Evolutionary conservation across 495 filamentous ascomycete genomes (phyloP).

Genomic region (Daldinia caldariorum): DNA sequence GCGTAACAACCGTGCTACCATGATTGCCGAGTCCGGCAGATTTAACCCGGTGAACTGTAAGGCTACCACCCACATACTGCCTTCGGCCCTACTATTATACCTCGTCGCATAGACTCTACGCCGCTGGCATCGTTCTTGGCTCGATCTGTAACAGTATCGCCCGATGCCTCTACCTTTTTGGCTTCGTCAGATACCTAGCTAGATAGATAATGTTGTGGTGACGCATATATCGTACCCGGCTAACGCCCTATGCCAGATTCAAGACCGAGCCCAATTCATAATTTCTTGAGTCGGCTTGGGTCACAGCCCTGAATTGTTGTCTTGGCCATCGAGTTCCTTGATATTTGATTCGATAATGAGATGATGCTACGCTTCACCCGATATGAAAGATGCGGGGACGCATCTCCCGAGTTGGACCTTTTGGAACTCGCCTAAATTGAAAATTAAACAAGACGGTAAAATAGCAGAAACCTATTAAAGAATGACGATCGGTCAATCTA

Average conservation of each 20-base stretch:
- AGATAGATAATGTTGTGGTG: not conserved
- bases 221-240: not conserved
- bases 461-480: constrained; percentile 20
- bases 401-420: constrained; percentile 28
- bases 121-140: not conserved
- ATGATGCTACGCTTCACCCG: constrained; percentile 1
- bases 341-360: constrained; percentile 13
- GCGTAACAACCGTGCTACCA: not conserved
- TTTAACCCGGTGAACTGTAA: not conserved
- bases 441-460: constrained; percentile 39
- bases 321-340: not conserved
- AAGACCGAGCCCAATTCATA: constrained; percentile 8
- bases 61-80: not conserved
- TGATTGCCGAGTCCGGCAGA: constrained; percentile 1
- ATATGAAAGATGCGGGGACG: constrained; percentile 37
- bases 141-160: not conserved
- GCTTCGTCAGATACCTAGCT: not conserved
- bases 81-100: not conserved
- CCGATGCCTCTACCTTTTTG: not conserved
- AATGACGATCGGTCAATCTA: constrained; percentile 32
- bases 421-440: constrained; percentile 43
- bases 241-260: not conserved
- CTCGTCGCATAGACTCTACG: not conserved
- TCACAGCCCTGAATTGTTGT: constrained; percentile 11
- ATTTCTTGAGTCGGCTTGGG: not conserved